phyloP scores from a whole-genome alignment of 225 moss, liverwort and hornwort species.

The Ulota crispa region DNA sequence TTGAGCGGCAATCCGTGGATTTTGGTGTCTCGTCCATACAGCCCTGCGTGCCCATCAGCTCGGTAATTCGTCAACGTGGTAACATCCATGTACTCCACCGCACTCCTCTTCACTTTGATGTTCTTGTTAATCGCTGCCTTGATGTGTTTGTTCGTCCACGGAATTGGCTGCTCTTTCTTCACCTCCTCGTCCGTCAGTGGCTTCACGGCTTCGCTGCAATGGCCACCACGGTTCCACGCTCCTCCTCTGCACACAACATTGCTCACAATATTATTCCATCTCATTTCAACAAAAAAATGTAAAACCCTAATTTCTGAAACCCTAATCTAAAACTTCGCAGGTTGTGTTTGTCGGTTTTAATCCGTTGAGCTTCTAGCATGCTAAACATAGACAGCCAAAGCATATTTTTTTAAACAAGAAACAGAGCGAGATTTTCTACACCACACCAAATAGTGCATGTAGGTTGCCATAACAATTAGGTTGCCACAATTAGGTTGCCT shows the following conservation, averaged over 20 bases:
- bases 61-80: constrained; percentile 45
- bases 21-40: constrained; percentile 31
- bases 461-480: too few species aligned
- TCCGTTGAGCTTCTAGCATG: too few species aligned
- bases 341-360: too few species aligned
- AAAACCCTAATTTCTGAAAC: too few species aligned
- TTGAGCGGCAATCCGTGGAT: constrained; percentile 31
- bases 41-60: constrained; percentile 40
- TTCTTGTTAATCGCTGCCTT: constrained; percentile 30
- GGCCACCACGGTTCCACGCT: constrained; percentile 53
- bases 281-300: too few species aligned
- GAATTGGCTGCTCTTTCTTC: constrained; percentile 14
- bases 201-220: constrained; percentile 38
- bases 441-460: too few species aligned
- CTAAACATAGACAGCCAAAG: too few species aligned
- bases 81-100: constrained; percentile 42
- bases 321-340: too few species aligned
- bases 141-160: constrained; percentile 51
- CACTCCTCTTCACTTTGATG: constrained; percentile 16
- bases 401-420: too few species aligned
- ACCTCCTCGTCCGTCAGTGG: constrained; percentile 50
- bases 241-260: constrained; percentile 37
- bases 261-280: too few species aligned
- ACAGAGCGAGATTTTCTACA: too few species aligned
- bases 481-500: too few species aligned